Evolutionary conservation across 1,139 yeast species (phyloP).

Genomic region (Geotrichum histeridarum): DNA sequence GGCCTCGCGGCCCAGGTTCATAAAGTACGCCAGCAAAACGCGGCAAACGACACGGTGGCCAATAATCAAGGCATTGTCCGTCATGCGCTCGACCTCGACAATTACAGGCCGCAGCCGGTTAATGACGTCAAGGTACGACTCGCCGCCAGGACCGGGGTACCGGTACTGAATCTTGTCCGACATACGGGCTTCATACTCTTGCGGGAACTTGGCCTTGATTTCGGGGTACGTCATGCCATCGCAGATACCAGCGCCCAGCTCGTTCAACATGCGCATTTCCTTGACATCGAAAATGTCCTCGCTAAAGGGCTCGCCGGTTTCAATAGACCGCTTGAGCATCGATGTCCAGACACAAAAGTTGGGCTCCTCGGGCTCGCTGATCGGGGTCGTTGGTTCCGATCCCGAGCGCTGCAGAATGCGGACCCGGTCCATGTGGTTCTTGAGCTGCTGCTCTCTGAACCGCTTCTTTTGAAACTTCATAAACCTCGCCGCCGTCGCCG

Average conservation of each 20-base stretch:
- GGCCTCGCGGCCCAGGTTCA: slow-evolving; percentile 75
- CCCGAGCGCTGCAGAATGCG: slow-evolving; percentile 30
- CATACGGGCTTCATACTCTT: slow-evolving; percentile 71
- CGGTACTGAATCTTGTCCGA: slow-evolving; percentile 74
- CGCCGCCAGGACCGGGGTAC: slow-evolving; percentile 97
- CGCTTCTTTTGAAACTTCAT: slow-evolving; percentile 66
- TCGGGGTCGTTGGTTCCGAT: slow-evolving; percentile 36
- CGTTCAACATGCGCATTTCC: slow-evolving; percentile 90
- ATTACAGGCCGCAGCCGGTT: slow-evolving; percentile 84
- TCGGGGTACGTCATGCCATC: slow-evolving; percentile 90
- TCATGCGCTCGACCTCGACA: slow-evolving; percentile 86
- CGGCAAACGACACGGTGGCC: slow-evolving; percentile 90
- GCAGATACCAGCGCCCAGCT: slow-evolving; percentile 83
- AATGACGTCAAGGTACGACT: slow-evolving; percentile 86
- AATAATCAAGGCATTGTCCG: slow-evolving; percentile 75
- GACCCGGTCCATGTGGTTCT: slow-evolving; percentile 43
- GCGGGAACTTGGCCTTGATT: slow-evolving; percentile 64
- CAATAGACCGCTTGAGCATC: slow-evolving; percentile 70
- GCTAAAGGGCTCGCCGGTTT: slow-evolving; percentile 73
- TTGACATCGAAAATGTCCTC: slow-evolving; percentile 65
- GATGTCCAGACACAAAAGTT: slow-evolving; percentile 92
- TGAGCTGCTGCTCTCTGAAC: slow-evolving; percentile 61
- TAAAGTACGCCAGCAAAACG: slow-evolving; percentile 78
- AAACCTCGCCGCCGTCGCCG: slow-evolving; percentile 66
- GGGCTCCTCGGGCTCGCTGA: slow-evolving; percentile 49